Percentiles rank a stretch among this genome's conserved stretches.
Conservation (phyloP, 2,329 filamentous ascomycete genomes). For the Dryadomyces quercivorus region DNA sequence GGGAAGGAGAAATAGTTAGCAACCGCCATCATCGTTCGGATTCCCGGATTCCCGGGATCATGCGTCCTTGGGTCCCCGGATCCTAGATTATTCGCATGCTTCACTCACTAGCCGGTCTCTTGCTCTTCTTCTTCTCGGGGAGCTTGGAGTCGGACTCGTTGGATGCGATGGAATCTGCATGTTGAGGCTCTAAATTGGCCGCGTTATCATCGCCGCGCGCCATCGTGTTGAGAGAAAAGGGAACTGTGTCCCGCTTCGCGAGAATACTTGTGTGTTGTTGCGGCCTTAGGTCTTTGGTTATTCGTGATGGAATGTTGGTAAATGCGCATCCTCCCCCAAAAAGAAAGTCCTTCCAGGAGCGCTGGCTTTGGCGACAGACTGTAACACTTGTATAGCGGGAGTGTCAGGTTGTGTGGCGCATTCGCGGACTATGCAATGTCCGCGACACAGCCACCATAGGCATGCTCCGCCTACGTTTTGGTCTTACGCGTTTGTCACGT, state of each 20-base stretch:
- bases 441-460: slow-evolving; percentile 8
- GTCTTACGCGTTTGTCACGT: slow-evolving; percentile 2
- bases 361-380: neutral
- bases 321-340: neutral
- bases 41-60: neutral
- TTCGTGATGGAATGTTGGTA: neutral
- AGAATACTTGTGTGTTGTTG: neutral
- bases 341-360: neutral
- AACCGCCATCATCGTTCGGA: neutral
- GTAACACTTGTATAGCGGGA: neutral
- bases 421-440: neutral
- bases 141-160: slow-evolving; percentile 37
- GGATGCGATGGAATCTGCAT: slow-evolving; percentile 41
- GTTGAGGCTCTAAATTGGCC: slow-evolving; percentile 23
- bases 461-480: neutral
- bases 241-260: neutral
- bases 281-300: neutral
- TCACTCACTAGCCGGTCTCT: slow-evolving; percentile 71
- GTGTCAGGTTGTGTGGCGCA: slow-evolving; percentile 2
- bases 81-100: no score
- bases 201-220: slow-evolving; percentile 16
- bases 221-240: slow-evolving; percentile 23
- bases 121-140: slow-evolving; percentile 76
- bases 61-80: no score
- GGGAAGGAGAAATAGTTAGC: neutral